Conservation (phyloP, 768 basidiomycete genomes). For the Mycena rebaudengoi region DNA sequence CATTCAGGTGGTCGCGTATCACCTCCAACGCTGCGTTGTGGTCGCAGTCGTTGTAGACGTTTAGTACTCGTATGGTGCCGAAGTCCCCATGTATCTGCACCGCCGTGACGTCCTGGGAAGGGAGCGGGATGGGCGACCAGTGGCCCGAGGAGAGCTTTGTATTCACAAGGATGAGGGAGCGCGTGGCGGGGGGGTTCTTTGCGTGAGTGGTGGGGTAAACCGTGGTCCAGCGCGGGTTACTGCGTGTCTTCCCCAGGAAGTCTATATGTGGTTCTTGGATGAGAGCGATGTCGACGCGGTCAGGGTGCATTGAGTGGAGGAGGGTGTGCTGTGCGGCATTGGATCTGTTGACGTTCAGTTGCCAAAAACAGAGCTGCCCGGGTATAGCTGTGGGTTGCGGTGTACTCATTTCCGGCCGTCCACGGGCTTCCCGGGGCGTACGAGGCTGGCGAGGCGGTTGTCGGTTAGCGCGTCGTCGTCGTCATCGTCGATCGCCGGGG, state of each 20-base stretch:
- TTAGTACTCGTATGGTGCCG: constrained; percentile 33
- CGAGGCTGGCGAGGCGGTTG: too few relatives aligned
- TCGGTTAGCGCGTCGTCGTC: too few relatives aligned
- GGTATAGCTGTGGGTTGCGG: not conserved
- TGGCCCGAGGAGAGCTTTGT: not conserved
- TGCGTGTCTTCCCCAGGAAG: constrained; percentile 16
- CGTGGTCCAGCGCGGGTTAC: constrained; percentile 16
- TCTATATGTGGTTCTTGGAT: constrained; percentile 44
- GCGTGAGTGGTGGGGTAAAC: constrained; percentile 36
- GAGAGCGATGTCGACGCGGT: constrained; percentile 30
- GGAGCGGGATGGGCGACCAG: constrained; percentile 6
- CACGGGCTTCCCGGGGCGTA: not conserved
- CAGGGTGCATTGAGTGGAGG: not conserved
- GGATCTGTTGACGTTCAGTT: constrained; percentile 41
- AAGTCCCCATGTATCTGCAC: constrained; percentile 27
- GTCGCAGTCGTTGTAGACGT: constrained; percentile 34
- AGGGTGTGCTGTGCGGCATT: constrained; percentile 10
- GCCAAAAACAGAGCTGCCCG: constrained; percentile 24
- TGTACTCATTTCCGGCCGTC: not conserved
- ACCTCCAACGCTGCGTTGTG: constrained; percentile 11
- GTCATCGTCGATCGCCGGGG: too few relatives aligned
- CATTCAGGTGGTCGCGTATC: not conserved
- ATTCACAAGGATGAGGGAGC: constrained; percentile 11
- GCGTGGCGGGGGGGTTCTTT: not conserved
- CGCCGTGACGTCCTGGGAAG: constrained; percentile 28